These are phyloP conservation scores for Alternaria metachromatica DNA, from an alignment of 2,329 filamentous ascomycete species.

Conservation along the genomic window DNA sequence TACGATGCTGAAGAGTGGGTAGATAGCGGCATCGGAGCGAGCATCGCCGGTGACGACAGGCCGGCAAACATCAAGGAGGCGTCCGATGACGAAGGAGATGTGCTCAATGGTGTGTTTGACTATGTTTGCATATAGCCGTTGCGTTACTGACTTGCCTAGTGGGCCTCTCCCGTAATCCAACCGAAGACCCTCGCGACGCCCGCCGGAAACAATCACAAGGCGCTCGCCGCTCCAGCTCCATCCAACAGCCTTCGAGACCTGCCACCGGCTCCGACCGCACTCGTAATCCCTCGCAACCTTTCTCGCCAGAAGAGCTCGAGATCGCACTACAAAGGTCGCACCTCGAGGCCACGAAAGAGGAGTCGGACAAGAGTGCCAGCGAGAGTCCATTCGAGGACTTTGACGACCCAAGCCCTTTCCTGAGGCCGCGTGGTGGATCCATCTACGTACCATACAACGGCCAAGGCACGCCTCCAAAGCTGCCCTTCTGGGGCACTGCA, in stretches of 20 bases:
- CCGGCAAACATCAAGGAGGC: slow-evolving; percentile 50
- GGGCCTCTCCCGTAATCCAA: slow-evolving; percentile 44
- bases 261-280: slow-evolving; percentile 36
- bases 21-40: slow-evolving; percentile 46
- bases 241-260: slow-evolving; percentile 29
- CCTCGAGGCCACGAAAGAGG: slow-evolving; percentile 40
- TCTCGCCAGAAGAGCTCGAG: slow-evolving; percentile 55
- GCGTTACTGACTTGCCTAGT: slow-evolving; percentile 34
- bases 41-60: slow-evolving; percentile 39
- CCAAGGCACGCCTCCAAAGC: slow-evolving; percentile 30
- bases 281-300: slow-evolving; percentile 45
- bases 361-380: slow-evolving; percentile 34
- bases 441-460: slow-evolving; percentile 34
- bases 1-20: slow-evolving; percentile 50
- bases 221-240: slow-evolving; percentile 39
- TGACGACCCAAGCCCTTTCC: slow-evolving; percentile 28
- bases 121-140: background rate
- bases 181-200: slow-evolving; percentile 39
- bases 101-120: slow-evolving; percentile 53
- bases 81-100: slow-evolving; percentile 54
- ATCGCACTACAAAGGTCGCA: slow-evolving; percentile 53
- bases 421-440: slow-evolving; percentile 34
- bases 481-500: slow-evolving; percentile 27
- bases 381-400: slow-evolving; percentile 26
- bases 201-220: slow-evolving; percentile 32